Evolutionary conservation across 1,139 yeast species (phyloP).

Genomic region (Yamadazyma buinensis): DNA sequence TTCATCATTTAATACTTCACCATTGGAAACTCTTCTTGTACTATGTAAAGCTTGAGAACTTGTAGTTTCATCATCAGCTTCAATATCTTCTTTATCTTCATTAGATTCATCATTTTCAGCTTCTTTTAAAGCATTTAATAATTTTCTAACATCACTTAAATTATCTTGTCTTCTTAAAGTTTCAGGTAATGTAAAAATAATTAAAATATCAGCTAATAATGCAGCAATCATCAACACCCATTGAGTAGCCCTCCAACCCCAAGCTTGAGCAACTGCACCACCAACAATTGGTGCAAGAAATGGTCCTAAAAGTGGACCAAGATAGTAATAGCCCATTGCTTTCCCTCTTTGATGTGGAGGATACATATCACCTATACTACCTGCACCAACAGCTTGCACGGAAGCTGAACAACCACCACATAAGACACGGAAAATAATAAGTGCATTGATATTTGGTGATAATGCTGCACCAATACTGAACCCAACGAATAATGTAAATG

Average conservation of each 20-base stretch:
- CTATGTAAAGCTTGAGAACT: conserved; percentile 1
- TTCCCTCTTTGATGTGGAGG: conserved; percentile 66
- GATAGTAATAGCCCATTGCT: conserved; percentile 77
- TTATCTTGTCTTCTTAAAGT: conserved; percentile 60
- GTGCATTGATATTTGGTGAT: conserved; percentile 55
- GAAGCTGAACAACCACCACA: conserved; percentile 83
- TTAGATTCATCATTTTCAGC: conserved; percentile 13
- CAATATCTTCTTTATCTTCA: conserved; percentile 13
- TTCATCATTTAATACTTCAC: neutral
- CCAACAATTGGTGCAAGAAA: conserved; percentile 78
- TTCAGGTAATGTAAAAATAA: conserved; percentile 67
- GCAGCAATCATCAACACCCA: conserved; percentile 76
- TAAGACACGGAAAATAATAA: conserved; percentile 66
- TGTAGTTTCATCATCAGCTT: conserved; percentile 15
- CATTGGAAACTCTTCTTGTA: neutral
- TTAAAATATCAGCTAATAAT: conserved; percentile 47
- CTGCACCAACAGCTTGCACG: conserved; percentile 89
- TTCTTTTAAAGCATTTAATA: conserved; percentile 22
- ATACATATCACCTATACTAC: conserved; percentile 75
- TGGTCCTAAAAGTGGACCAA: conserved; percentile 83
- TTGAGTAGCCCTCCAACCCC: conserved; percentile 90
- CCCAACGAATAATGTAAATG: conserved; percentile 59
- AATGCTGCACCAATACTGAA: conserved; percentile 74
- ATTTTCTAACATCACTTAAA: conserved; percentile 43
- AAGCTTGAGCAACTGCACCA: conserved; percentile 64